Evolutionary conservation across 2,329 filamentous ascomycete species (phyloP).

Genomic region (Ampelomyces quisqualis): DNA sequence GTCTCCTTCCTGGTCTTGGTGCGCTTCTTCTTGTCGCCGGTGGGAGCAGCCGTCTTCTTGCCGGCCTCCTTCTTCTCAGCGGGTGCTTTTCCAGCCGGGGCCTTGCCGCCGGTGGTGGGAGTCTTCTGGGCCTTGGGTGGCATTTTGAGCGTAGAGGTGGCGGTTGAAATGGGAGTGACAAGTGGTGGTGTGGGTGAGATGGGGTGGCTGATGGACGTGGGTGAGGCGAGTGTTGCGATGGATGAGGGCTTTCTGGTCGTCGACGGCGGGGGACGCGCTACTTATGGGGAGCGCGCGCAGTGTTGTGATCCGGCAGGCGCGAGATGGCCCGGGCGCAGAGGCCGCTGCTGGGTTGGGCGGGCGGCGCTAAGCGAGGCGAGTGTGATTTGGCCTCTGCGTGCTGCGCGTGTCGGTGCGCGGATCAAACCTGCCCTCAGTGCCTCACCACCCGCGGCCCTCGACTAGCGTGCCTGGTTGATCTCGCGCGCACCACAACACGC

Average conservation of each 20-base stretch:
- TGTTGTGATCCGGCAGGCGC: conserved; percentile 45
- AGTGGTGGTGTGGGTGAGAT: conserved; percentile 18
- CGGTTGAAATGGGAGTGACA: conserved; percentile 12
- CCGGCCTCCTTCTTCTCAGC: conserved; percentile 99
- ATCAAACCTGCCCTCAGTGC: conserved; percentile 1
- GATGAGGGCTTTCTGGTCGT: conserved; percentile 38
- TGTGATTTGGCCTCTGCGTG: conserved; percentile 21
- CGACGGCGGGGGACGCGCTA: conserved; percentile 46
- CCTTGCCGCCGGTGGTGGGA: conserved; percentile 90
- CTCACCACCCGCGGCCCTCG: conserved; percentile 20
- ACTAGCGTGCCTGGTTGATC: conserved; percentile 43
- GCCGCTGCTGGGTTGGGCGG: conserved; percentile 17
- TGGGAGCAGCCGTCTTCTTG: conserved; percentile 94
- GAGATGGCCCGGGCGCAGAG: conserved; percentile 32
- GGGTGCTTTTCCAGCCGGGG: conserved; percentile 74
- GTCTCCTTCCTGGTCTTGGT: conserved; percentile 99
- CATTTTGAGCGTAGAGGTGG: conserved; percentile 62
- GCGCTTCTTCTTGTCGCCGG: conserved; percentile 99
- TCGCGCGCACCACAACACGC: conserved; percentile 45
- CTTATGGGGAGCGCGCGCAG: conserved; percentile 44
- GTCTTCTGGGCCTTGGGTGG: conserved; percentile 99
- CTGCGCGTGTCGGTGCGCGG: not conserved
- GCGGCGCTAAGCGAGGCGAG: conserved; percentile 25
- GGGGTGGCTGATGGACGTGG: conserved; percentile 20
- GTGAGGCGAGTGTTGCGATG: conserved; percentile 33